Evolutionary conservation across 176 grass and related monocot species (phyloP).

Genomic region (Guadua angustifolia): DNA sequence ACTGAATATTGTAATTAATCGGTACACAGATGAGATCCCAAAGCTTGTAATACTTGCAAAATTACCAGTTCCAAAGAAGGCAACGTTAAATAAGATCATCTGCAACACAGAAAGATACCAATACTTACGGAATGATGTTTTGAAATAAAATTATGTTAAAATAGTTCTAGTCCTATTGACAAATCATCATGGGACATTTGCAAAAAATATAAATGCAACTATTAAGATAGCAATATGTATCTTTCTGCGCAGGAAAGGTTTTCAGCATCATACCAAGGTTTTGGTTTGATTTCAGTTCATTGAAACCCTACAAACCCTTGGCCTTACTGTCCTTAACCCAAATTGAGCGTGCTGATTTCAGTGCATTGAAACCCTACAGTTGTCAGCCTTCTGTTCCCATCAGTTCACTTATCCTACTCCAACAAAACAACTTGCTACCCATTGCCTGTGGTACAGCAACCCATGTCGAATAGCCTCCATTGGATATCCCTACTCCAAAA

Average conservation of each 20-base stretch:
- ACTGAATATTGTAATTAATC: conserved; percentile 98
- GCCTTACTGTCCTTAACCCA: background rate
- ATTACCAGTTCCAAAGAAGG: conserved; percentile 97
- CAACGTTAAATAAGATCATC: conserved; percentile 95
- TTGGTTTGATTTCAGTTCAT: conserved; percentile 19
- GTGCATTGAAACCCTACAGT: background rate
- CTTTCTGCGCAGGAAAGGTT: background rate
- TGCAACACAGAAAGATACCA: conserved; percentile 47
- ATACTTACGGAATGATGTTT: conserved; percentile 31
- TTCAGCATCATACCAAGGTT: background rate
- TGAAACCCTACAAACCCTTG: background rate
- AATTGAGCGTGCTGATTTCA: background rate
- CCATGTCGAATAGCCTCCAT: conserved; percentile 22
- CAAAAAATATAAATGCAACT: conserved; percentile 24
- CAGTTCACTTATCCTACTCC: conserved; percentile 16
- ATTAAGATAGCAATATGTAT: conserved; percentile 15
- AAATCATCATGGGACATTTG: background rate
- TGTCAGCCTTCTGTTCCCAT: conserved; percentile 10
- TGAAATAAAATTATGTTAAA: background rate
- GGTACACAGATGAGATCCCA: conserved; percentile 96
- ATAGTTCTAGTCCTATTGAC: conserved; percentile 5
- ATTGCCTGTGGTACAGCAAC: background rate
- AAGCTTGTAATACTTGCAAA: conserved; percentile 99
- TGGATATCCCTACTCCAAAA: conserved; percentile 20
- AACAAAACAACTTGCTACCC: background rate